Evolutionary conservation across 2,329 filamentous ascomycete species (phyloP), one percentile per base, ranked within the genome.

Genomic region (Talaromyces sp.): DNA sequence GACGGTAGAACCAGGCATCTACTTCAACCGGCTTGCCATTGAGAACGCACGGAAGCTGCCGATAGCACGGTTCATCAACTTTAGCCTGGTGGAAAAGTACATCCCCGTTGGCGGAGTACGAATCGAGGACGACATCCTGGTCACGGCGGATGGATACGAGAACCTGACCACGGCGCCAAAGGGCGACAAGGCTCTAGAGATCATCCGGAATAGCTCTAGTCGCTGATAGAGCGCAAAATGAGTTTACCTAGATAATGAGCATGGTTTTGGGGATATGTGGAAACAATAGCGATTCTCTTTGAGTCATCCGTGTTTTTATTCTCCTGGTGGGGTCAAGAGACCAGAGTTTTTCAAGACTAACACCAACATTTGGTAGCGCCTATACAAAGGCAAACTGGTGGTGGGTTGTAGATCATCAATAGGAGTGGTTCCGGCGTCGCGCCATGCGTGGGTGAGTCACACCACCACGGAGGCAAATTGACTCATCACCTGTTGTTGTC

Each of bases 111-210:
- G 78, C n/a, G 77, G 77, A 10, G 76, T 79, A 33, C 73, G 77
- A 34, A 79, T 79, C 57, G 77, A 79, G 62, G 77, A 79, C 70
- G 89, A 93, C 70, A 83, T 93, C 33, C 77, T 92, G 30, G 87
- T 93, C 64, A 92, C 89, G 0, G 81, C 84, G 56, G 80, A 80
- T 27, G 89, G 90, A 5, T 85, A 84, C 64, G 85, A 90, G 70
- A 93, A 93, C 72, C 72, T 93, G 66, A 93, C 90, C 0, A 86
- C 85, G 12, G 87, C 87, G 4, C 82, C 86, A 5, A 92, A 92
- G 73, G 87, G 89, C 61, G 81, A 87, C 3, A 82, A 79, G 57
- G 77, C 77, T 70, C 66, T 79, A 54, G 71, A 75, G 55, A 73
- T 78, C 53, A 77, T 79, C 64, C 71, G 73, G 44, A 57, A 64